Percentiles rank a stretch among this genome's conserved stretches.
phyloP scores from a whole-genome alignment of 106 monocot species.

The Alisma plantagoaquatica region DNA sequence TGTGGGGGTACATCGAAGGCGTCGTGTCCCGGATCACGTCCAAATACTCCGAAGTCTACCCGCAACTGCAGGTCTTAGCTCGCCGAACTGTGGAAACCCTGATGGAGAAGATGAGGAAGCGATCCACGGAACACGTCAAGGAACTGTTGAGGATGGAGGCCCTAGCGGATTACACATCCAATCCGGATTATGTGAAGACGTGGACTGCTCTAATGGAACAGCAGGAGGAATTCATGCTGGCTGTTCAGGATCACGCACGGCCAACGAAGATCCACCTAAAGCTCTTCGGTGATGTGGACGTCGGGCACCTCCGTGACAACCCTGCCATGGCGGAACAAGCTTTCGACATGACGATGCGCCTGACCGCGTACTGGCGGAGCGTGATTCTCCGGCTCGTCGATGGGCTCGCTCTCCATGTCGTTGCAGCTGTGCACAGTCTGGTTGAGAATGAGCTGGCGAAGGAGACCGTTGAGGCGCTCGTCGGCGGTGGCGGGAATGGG shows the following conservation, averaged over 20 bases:
- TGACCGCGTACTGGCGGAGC: constrained; percentile 9
- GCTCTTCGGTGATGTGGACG: constrained; percentile 3
- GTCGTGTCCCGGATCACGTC: neutral
- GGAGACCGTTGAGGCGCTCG: constrained; percentile 20
- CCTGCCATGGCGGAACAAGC: constrained; percentile 2
- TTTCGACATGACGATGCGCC: constrained; percentile 7
- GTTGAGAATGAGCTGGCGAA: constrained; percentile 25
- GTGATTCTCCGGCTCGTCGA: constrained; percentile 2
- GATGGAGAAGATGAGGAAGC: neutral
- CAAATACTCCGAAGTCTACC: neutral
- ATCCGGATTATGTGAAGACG: constrained; percentile 1
- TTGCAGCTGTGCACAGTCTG: constrained; percentile 1
- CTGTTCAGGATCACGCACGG: neutral
- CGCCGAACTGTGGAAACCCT: neutral
- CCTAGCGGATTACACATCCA: constrained; percentile 4
- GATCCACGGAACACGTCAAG: neutral
- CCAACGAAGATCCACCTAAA: neutral
- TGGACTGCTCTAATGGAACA: neutral
- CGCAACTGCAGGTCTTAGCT: neutral
- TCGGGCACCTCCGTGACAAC: neutral
- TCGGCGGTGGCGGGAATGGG: constrained; percentile 12
- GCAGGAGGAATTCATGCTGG: neutral
- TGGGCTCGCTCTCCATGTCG: constrained; percentile 1
- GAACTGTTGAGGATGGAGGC: constrained; percentile 8
- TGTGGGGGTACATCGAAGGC: constrained; percentile 9